phyloP scores from a whole-genome alignment of 129 eudicot species.

The Artemisia argyi region DNA sequence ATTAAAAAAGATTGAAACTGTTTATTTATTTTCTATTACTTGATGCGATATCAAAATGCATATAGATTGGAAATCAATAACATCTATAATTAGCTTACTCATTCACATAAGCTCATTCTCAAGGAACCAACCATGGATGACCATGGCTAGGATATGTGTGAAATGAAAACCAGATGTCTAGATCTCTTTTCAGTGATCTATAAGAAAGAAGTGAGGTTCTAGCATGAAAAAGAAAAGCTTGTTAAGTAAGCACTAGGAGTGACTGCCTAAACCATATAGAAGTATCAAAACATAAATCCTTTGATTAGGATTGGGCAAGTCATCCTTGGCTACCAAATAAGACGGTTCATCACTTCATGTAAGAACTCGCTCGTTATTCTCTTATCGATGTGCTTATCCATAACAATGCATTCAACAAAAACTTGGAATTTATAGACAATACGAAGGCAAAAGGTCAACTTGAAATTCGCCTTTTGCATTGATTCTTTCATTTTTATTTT shows the following conservation, averaged over 20 bases:
- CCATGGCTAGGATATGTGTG: slow-evolving; percentile 1
- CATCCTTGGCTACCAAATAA: slow-evolving; percentile 16
- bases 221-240: slow-evolving; percentile 11
- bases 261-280: no score
- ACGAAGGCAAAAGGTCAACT: background rate
- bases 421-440: background rate
- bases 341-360: background rate
- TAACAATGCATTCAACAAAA: background rate
- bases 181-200: background rate
- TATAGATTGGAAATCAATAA: no score
- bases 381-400: background rate
- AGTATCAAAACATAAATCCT: no score
- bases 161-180: background rate
- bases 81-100: no score
- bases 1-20: no score
- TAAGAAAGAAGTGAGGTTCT: slow-evolving; percentile 1
- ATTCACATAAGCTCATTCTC: no score
- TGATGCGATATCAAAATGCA: no score
- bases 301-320: no score
- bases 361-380: background rate
- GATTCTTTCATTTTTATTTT: background rate
- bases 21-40: no score
- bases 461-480: background rate
- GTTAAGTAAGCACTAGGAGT: no score
- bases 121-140: background rate